Evolutionary conservation across 1,284 basidiomycete species (phyloP).

Genomic region (Porogramme epimiltina): DNA sequence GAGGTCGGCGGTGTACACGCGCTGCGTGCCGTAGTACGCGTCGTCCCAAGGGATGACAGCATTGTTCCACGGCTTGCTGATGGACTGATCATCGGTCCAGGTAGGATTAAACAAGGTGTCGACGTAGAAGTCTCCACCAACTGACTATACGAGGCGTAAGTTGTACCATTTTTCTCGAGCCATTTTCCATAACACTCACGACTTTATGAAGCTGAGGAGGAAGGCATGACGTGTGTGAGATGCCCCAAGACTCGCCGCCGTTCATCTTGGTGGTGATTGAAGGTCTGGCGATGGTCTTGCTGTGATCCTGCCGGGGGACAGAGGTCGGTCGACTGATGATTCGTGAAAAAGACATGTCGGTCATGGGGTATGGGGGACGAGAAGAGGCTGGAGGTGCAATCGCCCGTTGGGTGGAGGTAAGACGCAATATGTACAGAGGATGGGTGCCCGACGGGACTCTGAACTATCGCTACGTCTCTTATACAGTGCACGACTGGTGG

Average conservation of each 20-base stretch:
- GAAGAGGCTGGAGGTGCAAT: background rate
- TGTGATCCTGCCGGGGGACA: background rate
- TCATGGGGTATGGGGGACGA: background rate
- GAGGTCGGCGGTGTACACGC: background rate
- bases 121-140: background rate
- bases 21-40: background rate
- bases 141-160: background rate
- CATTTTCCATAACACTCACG: background rate
- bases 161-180: background rate
- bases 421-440: too few species aligned
- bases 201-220: background rate
- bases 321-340: constrained; percentile 13
- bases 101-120: constrained; percentile 1
- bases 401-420: too few species aligned
- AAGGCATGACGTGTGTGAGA: background rate
- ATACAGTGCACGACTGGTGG: too few species aligned
- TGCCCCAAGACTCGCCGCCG: background rate
- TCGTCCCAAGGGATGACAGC: background rate
- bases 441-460: too few species aligned
- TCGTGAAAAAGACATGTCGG: constrained; percentile 8
- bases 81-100: background rate
- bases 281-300: background rate
- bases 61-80: too few species aligned
- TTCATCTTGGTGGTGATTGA: background rate
- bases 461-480: too few species aligned